Base-by-base conservation (phyloP, 495 filamentous ascomycete genomes). In the Annulohypoxylon stygium region DNA sequence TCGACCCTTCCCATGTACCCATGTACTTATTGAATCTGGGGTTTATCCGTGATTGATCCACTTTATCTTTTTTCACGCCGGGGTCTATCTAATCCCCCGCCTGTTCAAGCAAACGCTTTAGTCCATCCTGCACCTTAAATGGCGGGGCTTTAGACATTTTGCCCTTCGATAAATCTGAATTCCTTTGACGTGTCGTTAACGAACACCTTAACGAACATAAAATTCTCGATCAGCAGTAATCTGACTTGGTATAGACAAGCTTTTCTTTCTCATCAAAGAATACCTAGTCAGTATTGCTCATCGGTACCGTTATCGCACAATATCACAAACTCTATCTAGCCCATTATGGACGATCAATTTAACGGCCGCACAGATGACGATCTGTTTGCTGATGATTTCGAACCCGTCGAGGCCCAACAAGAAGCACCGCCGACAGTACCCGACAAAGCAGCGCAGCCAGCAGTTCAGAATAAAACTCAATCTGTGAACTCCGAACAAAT, bases 291-390 rank as follows among this genome's bases (percentile, higher is more conserved):
- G 37, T 36, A 48, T 55, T 26, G 5, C 39, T 41, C 14, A 0
- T 43, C 33, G 18, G 8, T 51, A 26, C 3, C 23, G 10, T 51
- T 26, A 43, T n/a, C 18, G 20, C 26, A n/a, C 45, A 23, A 37
- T 16, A 47, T 62, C 48, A n/a, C 10, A 25, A 16, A 14, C 2
- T 30, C 5, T 1, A 30, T 51, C 11, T 59, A 53, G 37, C 43
- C 41, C 45, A 70, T 54, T 60, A 82, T 81, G 79, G 80, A 83
- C 25, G 84, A 86, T 55, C 84, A 86, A 67, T 86, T 86, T 39
- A 82, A 81, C 63, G 84, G 84, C 33, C 76, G 84, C 12, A 86
- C 84, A 41, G 84, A 86, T 69, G 84, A 86, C 61, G 84, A 86
- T 64, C 78, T 86, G 67, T 86, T 86, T 54, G 79, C 83, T 6